Evolutionary conservation across 164 flowering plant genomes (phyloP), one percentile per base, ranked within the genome.

Genomic region (Nymphaea thermarum): DNA sequence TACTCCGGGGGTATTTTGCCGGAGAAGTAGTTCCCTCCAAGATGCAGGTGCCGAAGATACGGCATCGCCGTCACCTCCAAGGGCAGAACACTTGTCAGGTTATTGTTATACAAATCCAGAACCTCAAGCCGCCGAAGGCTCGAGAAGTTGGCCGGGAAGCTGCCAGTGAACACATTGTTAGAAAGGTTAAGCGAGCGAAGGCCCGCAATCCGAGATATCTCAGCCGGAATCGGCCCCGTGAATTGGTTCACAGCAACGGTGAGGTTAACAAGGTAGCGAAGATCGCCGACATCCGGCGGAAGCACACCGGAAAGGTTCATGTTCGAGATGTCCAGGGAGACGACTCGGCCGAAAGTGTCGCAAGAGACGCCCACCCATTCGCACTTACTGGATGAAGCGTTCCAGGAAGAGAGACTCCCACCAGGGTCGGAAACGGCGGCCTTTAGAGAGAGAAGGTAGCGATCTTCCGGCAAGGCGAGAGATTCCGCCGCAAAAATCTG

Each of bases 71-170:
- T 43, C 18, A 87, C 82, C 5, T 69, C 70, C 2, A 83, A 42
- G 0, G 99, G 98, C 60, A 95, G 68, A 4, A 68, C 73, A 0
- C 91, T 97, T 5, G 90, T 79, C 81, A 95, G 75, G 66, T 90
- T 90, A 73, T 95, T 95, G 84, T 92, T 89, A 74, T 90, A 92
- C 59, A 90, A 70, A 68, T 95, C 98, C 2, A 92, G 82, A 3
- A 86, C 82, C 43, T 79, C 72, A 6, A 94, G 80, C 10, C 45
- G 51, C 62, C 71, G 75, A 42, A 87, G 77, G 3, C 57, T 55
- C 4, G 88, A 74, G 43, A 91, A 77, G 60, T 78, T 61, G 0
- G 74, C 3, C 1, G 95, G 96, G 67, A 91, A 85, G 3, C 78
- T 76, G 7, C 76, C 85, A 68, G 84, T 83, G 72, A 93, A 86